Conservation (phyloP, 257 asterid genomes). For the Penstemon davidsonii region DNA sequence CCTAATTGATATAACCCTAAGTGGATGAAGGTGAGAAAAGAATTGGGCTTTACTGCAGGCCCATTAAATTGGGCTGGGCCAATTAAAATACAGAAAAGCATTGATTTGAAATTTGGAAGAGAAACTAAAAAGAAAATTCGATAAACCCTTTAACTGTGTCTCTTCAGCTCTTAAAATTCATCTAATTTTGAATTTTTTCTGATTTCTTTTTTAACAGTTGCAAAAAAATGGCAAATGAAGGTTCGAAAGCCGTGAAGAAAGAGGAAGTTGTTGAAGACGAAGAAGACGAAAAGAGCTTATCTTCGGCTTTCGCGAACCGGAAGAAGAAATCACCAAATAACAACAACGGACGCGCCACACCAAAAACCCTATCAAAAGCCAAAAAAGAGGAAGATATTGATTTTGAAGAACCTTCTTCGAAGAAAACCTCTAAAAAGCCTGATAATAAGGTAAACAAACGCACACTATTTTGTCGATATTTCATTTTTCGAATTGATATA, state of each 20-base stretch:
- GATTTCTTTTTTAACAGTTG: too few relatives aligned
- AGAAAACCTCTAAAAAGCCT: conserved; percentile 4
- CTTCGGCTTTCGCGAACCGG: conserved; percentile 19
- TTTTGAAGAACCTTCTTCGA: not conserved
- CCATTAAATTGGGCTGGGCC: too few relatives aligned
- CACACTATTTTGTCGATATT: not conserved
- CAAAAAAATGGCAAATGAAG: conserved; percentile 10
- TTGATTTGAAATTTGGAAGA: too few relatives aligned
- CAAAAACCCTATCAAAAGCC: conserved; percentile 10
- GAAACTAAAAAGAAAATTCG: too few relatives aligned
- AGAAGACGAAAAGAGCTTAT: conserved; percentile 9
- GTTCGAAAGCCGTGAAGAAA: conserved; percentile 25
- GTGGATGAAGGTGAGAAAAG: too few relatives aligned
- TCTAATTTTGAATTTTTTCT: too few relatives aligned
- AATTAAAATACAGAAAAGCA: too few relatives aligned
- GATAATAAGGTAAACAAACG: conserved; percentile 12
- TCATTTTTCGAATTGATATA: not conserved
- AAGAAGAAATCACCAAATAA: conserved; percentile 6
- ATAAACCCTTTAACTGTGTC: too few relatives aligned
- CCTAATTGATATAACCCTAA: too few relatives aligned
- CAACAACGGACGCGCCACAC: conserved; percentile 3
- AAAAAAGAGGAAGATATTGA: conserved; percentile 22
- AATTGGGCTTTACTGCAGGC: too few relatives aligned
- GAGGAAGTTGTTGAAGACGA: conserved; percentile 13
- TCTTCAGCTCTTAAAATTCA: too few relatives aligned